A percentile compares a stretch with the other conserved stretches of the same genome.
These are phyloP conservation scores for Thelonectria rubi DNA, from an alignment of 2,329 filamentous ascomycete genomes.

Conservation along the genomic window DNA sequence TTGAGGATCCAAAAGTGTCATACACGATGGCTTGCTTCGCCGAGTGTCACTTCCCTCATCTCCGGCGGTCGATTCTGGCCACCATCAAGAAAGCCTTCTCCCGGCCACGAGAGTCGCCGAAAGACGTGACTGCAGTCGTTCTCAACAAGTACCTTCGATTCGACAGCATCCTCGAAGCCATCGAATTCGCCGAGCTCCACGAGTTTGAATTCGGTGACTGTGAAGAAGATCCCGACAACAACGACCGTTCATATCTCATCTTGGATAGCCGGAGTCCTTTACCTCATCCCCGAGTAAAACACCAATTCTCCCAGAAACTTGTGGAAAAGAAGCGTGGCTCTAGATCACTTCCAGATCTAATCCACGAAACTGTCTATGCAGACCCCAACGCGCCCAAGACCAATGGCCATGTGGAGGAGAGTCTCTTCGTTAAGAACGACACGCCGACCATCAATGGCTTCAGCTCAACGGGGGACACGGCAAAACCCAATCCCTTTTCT, in stretches of 20 bases:
- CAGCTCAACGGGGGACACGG: conserved; percentile 19
- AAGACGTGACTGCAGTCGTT: conserved; percentile 66
- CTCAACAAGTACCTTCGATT: conserved; percentile 70
- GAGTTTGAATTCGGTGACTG: conserved; percentile 60
- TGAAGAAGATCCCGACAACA: conserved; percentile 47
- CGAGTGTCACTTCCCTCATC: conserved; percentile 70
- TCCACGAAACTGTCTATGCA: conserved; percentile 64
- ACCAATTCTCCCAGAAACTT: conserved; percentile 63
- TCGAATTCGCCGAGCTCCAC: conserved; percentile 70
- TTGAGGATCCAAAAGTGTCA: conserved; percentile 65
- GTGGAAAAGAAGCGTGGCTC: conserved; percentile 69
- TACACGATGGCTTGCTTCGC: conserved; percentile 77
- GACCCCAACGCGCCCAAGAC: conserved; percentile 35
- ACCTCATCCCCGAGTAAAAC: conserved; percentile 60
- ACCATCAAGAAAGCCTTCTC: conserved; percentile 64
- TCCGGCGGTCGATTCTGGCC: conserved; percentile 67
- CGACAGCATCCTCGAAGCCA: conserved; percentile 72
- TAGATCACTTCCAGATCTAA: conserved; percentile 61
- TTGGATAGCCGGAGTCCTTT: conserved; percentile 56
- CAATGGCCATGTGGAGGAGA: conserved; percentile 37
- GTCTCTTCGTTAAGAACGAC: conserved; percentile 43
- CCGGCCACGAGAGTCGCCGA: conserved; percentile 64
- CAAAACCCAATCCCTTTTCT: conserved; percentile 29
- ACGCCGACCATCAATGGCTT: conserved; percentile 13
- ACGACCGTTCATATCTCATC: conserved; percentile 53